Evolutionary conservation across 768 basidiomycete genomes (phyloP), one percentile per base, ranked within the genome.

Genomic region (Cystobasidium tubakii): DNA sequence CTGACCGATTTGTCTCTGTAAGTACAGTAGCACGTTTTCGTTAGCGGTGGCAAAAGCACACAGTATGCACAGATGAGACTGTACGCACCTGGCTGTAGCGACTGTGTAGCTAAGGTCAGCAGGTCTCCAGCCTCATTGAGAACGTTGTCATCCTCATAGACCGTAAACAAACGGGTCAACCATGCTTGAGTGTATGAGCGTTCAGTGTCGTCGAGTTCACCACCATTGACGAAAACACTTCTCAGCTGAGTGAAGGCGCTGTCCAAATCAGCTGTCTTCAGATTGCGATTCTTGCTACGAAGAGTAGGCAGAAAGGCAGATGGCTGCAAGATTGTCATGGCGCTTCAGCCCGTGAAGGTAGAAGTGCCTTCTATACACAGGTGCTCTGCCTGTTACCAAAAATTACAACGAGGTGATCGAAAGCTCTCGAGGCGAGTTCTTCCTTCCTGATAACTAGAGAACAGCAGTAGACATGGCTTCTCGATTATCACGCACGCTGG

Each of bases 151-250:
- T 71, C 69, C 10, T 57, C 69, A 21, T 7, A 55, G 6, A 60
- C n/a, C 7, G n/a, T 43, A 25, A 71, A 36, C 3, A 71, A 25
- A 15, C 69, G 9, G 29, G 69, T 60, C 69, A 71, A 42, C 69
- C 69, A 71, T 3, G 50, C 19, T 13, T 71, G 33, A 17, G 69
- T 54, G 44, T 33, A 55, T 3, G n/a, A 27, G 21, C 27, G 33
- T 34, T 71, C 69, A 33, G n/a, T 19, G 17, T 33, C 13, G 31
- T 71, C 69, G 21, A 71, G 69, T 31, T 34, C 34, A 23, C 29
- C 34, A 27, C 7, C 25, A 29, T 60, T n/a, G n/a, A n/a, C 69
- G 17, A 25, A n/a, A 10, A 21, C 66, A 10, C 3, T 67, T 53
- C 25, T 9, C 33, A 44, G 15, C 2, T n/a, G 4, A 29, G 66